phyloP scores from a whole-genome alignment of 192 early-diverging fungal genomes.

The Umbelopsis sp. region DNA sequence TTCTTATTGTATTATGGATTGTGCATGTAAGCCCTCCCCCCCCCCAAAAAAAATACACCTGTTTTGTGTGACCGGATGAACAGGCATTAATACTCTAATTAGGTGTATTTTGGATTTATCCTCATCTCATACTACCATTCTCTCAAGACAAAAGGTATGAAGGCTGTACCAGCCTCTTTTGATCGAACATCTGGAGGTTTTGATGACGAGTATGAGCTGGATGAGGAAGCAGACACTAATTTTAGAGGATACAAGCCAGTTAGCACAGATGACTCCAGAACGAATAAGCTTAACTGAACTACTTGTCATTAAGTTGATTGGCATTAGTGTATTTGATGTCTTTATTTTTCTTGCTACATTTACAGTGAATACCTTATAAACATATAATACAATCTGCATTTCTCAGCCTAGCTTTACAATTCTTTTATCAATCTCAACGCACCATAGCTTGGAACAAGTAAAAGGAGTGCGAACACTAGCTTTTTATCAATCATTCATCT shows the following conservation, averaged over 20 bases:
- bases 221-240: neutral
- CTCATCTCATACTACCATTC: conserved; percentile 3
- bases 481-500: too few species aligned
- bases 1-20: conserved; percentile 27
- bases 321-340: too few species aligned
- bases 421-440: too few species aligned
- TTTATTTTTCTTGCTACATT: too few species aligned
- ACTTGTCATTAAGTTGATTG: too few species aligned
- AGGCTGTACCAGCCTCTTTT: neutral
- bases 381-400: too few species aligned
- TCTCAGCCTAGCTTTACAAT: too few species aligned
- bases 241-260: conserved; percentile 2
- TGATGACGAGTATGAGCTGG: neutral
- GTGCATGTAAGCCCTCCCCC: conserved; percentile 25
- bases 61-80: too few species aligned
- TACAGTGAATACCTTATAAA: too few species aligned
- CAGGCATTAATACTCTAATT: neutral
- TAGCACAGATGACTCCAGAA: neutral
- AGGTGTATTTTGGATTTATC: conserved; percentile 2
- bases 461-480: neutral
- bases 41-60: neutral
- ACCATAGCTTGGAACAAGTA: too few species aligned
- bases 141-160: neutral
- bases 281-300: neutral
- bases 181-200: conserved; percentile 4